Percentiles rank a stretch among this genome's conserved stretches.
These are phyloP conservation scores for Waltergamsia citrina DNA, from an alignment of 2,329 filamentous ascomycete genomes.

Conservation along the genomic window DNA sequence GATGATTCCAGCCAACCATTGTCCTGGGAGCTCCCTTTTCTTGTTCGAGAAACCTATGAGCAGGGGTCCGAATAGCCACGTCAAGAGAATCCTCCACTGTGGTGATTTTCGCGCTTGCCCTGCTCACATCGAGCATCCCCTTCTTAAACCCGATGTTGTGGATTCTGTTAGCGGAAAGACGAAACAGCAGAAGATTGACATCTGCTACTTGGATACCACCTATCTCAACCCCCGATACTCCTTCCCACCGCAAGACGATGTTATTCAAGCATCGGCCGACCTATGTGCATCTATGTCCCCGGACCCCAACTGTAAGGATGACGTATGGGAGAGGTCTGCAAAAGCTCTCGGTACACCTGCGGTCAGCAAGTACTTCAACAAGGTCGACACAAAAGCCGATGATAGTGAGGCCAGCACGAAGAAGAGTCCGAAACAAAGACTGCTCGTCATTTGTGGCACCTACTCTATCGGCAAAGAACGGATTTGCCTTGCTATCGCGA, in stretches of 20 bases:
- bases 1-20: slow-evolving; percentile 96
- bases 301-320: slow-evolving; percentile 41
- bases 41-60: slow-evolving; percentile 74
- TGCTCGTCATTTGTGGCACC: slow-evolving; percentile 89
- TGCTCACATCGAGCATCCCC: slow-evolving; percentile 71
- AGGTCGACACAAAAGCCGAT: slow-evolving; percentile 16
- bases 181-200: slow-evolving; percentile 79
- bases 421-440: slow-evolving; percentile 36
- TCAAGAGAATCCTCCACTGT: slow-evolving; percentile 83
- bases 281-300: slow-evolving; percentile 73
- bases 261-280: slow-evolving; percentile 79
- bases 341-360: slow-evolving; percentile 29
- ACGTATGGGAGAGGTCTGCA: slow-evolving; percentile 34
- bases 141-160: slow-evolving; percentile 65
- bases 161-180: slow-evolving; percentile 62
- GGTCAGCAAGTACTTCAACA: slow-evolving; percentile 44
- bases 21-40: slow-evolving; percentile 88
- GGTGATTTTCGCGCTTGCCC: slow-evolving; percentile 91
- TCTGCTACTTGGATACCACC: slow-evolving; percentile 95
- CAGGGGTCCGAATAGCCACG: slow-evolving; percentile 46
- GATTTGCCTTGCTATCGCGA: slow-evolving; percentile 86
- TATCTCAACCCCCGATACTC: slow-evolving; percentile 94
- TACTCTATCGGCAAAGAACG: slow-evolving; percentile 98
- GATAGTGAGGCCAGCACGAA: slow-evolving; percentile 17
- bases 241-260: slow-evolving; percentile 81